phyloP scores from a whole-genome alignment of 768 basidiomycete genomes.

The Rhodotorula kratochvilovae region DNA sequence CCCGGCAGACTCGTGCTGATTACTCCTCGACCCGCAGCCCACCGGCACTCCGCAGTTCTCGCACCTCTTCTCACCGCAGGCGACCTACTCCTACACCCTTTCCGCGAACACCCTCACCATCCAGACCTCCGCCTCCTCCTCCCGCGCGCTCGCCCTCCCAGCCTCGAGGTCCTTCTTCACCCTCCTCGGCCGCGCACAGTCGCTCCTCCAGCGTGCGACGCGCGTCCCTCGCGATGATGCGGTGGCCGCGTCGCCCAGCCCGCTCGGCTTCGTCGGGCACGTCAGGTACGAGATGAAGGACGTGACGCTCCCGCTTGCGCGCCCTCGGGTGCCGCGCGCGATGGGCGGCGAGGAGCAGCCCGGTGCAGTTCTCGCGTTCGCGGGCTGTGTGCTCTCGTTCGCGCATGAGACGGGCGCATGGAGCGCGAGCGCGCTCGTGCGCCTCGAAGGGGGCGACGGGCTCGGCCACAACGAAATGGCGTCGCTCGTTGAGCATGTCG shows the following conservation, averaged over 20 bases:
- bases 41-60: slow-evolving; percentile 15
- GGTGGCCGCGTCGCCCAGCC: background rate
- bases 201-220: background rate
- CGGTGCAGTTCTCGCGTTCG: slow-evolving; percentile 29
- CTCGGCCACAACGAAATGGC: background rate
- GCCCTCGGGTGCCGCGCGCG: background rate
- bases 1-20: background rate
- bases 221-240: background rate
- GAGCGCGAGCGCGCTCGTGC: slow-evolving; percentile 27
- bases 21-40: slow-evolving; percentile 1
- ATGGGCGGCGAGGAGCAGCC: background rate
- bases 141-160: background rate
- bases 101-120: background rate
- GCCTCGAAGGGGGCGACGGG: background rate
- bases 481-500: background rate
- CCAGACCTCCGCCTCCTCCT: background rate
- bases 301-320: slow-evolving; percentile 16
- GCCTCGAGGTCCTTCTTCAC: background rate
- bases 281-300: slow-evolving; percentile 36
- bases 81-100: slow-evolving; percentile 20
- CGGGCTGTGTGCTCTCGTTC: slow-evolving; percentile 15
- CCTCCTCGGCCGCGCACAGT: slow-evolving; percentile 5
- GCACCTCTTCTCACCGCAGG: slow-evolving; percentile 16
- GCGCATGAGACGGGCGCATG: slow-evolving; percentile 13
- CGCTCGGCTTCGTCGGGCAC: slow-evolving; percentile 36